These are phyloP conservation scores for Clarireedia monteithiana DNA, from an alignment of 2,329 filamentous ascomycete species.

Conservation along the genomic window DNA sequence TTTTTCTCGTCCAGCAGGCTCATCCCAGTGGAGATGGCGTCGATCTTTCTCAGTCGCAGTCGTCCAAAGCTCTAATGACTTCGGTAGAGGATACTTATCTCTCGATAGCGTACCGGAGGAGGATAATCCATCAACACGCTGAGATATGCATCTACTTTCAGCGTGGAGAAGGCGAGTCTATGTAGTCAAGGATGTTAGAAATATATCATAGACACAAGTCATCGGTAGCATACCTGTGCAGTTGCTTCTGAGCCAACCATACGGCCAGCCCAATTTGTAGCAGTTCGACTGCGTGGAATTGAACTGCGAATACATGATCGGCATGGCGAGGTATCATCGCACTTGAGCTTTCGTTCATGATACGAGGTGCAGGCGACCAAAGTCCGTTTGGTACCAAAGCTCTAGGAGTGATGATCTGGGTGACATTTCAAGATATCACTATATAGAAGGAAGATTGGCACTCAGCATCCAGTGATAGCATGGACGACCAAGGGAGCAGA, in stretches of 20 bases:
- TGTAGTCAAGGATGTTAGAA: neutral
- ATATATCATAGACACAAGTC: too few relatives aligned
- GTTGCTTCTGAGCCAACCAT: neutral
- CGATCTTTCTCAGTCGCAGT: constrained; percentile 1
- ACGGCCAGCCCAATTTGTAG: neutral
- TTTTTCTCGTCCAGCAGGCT: constrained; percentile 1
- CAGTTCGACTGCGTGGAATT: constrained; percentile 29
- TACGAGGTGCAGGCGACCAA: constrained; percentile 37
- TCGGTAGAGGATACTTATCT: constrained; percentile 5
- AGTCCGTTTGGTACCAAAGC: constrained; percentile 25
- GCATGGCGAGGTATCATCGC: constrained; percentile 34
- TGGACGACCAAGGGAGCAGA: neutral
- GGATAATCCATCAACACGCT: constrained; percentile 1
- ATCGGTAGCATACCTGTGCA: neutral
- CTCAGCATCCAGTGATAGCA: neutral
- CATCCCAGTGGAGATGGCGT: constrained; percentile 1
- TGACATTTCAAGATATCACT: constrained; percentile 24
- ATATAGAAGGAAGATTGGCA: neutral
- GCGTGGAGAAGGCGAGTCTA: neutral
- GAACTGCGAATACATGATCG: constrained; percentile 34
- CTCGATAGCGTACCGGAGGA: constrained; percentile 1
- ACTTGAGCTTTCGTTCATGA: constrained; percentile 39
- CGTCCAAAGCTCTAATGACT: neutral
- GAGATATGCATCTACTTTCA: constrained; percentile 3
- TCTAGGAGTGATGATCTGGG: constrained; percentile 18